Conservation (phyloP, 139 green algal species). For the Mychonastes homosphaera region DNA sequence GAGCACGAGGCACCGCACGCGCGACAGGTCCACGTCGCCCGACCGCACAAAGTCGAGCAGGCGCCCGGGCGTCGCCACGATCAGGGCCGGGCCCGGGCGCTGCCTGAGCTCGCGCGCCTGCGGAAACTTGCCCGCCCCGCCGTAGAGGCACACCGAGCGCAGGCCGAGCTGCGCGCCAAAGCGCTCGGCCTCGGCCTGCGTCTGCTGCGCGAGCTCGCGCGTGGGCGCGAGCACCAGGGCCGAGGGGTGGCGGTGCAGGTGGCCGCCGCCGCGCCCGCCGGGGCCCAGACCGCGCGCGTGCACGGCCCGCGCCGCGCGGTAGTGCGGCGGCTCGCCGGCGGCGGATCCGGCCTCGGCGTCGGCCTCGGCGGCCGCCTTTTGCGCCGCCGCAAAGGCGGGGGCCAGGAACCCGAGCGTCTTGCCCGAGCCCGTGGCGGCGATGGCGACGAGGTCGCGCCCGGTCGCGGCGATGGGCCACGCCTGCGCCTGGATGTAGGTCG, state of each 20-base stretch:
- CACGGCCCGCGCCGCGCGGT: too few relatives aligned
- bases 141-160: conserved; percentile 57
- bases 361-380: not conserved
- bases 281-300: too few relatives aligned
- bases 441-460: conserved; percentile 61
- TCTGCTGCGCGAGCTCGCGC: conserved; percentile 77
- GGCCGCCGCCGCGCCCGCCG: too few relatives aligned
- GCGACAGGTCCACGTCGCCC: conserved; percentile 37
- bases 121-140: conserved; percentile 48
- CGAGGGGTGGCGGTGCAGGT: too few relatives aligned
- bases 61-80: conserved; percentile 76
- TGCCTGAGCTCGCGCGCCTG: conserved; percentile 26
- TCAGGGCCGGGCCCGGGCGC: not conserved
- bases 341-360: not conserved
- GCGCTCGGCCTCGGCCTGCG: conserved; percentile 6
- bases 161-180: conserved; percentile 11
- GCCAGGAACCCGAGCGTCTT: conserved; percentile 69
- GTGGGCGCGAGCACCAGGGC: conserved; percentile 71
- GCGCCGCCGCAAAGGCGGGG: too few relatives aligned
- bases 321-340: too few relatives aligned
- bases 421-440: conserved; percentile 67
- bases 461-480: conserved; percentile 63
- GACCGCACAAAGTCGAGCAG: conserved; percentile 71
- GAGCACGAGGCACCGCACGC: conserved; percentile 71
- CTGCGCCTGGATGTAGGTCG: conserved; percentile 72